Base-by-base conservation (phyloP, 2,329 filamentous ascomycete species). In the Zymoseptoria tritici region DNA sequence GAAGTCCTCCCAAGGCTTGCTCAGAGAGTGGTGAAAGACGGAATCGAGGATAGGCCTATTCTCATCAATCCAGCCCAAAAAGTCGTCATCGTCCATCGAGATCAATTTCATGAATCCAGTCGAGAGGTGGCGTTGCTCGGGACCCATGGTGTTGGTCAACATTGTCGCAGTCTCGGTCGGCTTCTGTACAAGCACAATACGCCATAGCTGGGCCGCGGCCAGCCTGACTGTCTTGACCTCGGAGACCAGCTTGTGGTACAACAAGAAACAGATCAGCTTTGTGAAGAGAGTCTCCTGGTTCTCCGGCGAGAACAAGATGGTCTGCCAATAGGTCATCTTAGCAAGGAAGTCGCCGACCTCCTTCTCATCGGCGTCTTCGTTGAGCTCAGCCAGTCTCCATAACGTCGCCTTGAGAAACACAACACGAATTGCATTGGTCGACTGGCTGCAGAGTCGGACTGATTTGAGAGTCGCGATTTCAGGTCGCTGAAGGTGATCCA, bases 261-360 rank as follows among this genome's bases (percentile, higher is more conserved):
- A 84, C 62, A 97, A 85, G 69, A 96, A 97, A 80, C 91, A 97
- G 50, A 97, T 84, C 36, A 97, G 81, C 64, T 88, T 88, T 68
- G 97, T 83, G 69, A 90, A 89, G 9, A 90, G 86, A n/a, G 89
- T 85, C 52, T 96, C 91, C 6, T 83, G 80, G 2, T 89, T 88
- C 16, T 94, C 85, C 3, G 87, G 85, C 2, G 86, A 87, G 16
- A 99, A 79, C 16, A 99, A 85, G 19, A 96, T 89, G 20, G 90
- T 91, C 72, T 97, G 94, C 94, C 94, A 99, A 73, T 97, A 97
- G 0, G 90, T 85, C 68, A 99, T 84, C 71, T 91, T 93, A 61
- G 90, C 83, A 74, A 99, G 83, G 60, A 95, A 91, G 0, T 82
- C 78, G 24, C 88, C 81, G 0, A 86, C 85, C 54, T 90, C 86